Base-by-base conservation (phyloP, 1,284 basidiomycete genomes). In the Quambalaria eucalypti region DNA sequence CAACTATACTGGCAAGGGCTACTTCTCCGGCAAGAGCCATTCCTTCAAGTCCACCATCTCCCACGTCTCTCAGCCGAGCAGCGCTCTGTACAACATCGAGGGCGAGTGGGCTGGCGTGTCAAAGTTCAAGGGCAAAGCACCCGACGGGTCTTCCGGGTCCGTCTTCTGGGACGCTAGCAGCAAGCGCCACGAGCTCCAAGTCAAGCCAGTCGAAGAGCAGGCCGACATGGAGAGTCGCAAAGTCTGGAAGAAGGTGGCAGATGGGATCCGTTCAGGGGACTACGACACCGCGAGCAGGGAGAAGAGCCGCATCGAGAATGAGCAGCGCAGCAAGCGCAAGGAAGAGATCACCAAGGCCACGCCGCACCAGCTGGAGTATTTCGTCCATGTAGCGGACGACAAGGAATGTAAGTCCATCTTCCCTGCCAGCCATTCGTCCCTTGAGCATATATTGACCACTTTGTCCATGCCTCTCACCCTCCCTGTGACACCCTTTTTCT, bases 251-350 rank as follows among this genome's bases (percentile, higher is more conserved):
- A 81, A 82, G 10, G 92, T 96, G 26, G 86, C 92, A 26, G 86
- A 87, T 72, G 93, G 93, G 23, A 98, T 98, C 62, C 79, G 87
- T 51, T 85, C 85, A 50, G 87, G 88, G 23, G 88, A 97, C 75
- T 97, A 90, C 73, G 93, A 97, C 50, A 77, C 81, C n/a, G 93
- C 95, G 2, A 87, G 86, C 65, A 80, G 78, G 69, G 92, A 92
- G 76, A 98, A 98, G 84, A 83, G 82, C 39, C 82, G 84, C 76
- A 92, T 98, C 59, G 93, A 97, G 87, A 95, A 95, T 66, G 88
- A 92, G 48, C 90, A 96, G 79, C 81, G 93, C 56, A 88, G 92
- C 77, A 82, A 84, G 76, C 81, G 93, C 66, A 86, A 84, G 74
- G 88, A 92, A 66, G 93, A 97, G 78, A 74, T 74, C 9, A 84